Base-by-base conservation (phyloP, 345 rosid species). In the Acer saccharum region DNA sequence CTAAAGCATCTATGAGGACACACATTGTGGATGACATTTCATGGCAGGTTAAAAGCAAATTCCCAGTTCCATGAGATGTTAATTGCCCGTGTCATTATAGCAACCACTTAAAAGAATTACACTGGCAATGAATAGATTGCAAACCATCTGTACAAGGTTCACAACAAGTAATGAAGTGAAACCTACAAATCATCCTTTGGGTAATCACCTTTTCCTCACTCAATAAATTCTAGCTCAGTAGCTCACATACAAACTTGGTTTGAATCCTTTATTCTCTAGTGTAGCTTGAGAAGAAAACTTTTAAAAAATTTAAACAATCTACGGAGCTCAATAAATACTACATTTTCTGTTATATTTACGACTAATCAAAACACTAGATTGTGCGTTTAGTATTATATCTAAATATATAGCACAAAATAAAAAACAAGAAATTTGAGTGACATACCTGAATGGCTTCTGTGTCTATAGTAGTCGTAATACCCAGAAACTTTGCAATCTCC, bases 401-500 rank as follows among this genome's bases (percentile, higher is more conserved):
- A 35, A 35, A 35, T 35, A 35, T 3, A 35, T 4, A 35, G 39
- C 39, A 35, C 63, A 71, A n/a, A 55, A 71, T 21, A 60, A 13
- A 21, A n/a, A 2, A 57, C 9, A 57, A 71, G n/a, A 4, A 55
- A 20, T 25, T 23, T 46, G 58, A 61, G 35, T 67, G 50, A 50
- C 81, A 81, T 64, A 96, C 99, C 85, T 96, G 99, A 76, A 96
- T 91, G 46, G 93, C 92, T 82, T 96, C 99, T 10, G 89, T 90
- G 83, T 96, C 99, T 20, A 94, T 81, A 0, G 92, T 78, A 63
- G 95, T 84, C 17, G 94, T 92, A 80, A 96, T 85, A 29, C 98
- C 98, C 54, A 96, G 84, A 84, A 96, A 94, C 89, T 96, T 96
- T 21, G 99, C 99, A 55, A 96, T 91, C 85, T 91, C 99, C 1